phyloP scores from a whole-genome alignment of 257 asterid species.

The Solanum chilense region DNA sequence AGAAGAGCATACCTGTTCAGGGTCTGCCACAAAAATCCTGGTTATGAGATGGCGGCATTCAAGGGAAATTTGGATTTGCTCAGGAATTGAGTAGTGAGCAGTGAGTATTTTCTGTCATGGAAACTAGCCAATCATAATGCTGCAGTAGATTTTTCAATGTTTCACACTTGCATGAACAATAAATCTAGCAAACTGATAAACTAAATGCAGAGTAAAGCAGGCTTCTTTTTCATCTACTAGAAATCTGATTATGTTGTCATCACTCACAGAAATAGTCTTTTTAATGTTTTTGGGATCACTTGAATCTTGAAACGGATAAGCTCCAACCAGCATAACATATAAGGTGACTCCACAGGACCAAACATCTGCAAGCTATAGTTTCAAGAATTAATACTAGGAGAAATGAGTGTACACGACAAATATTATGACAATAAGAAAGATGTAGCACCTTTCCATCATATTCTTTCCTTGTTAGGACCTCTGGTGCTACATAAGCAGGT shows the following conservation, averaged over 20 bases:
- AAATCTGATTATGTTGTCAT: neutral
- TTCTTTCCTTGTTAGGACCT: constrained; percentile 28
- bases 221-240: neutral
- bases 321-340: constrained; percentile 31
- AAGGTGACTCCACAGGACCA: constrained; percentile 43
- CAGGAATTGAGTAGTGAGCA: constrained; percentile 24
- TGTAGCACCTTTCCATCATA: constrained; percentile 31
- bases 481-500: constrained; percentile 40
- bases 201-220: neutral
- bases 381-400: neutral
- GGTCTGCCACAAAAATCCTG: constrained; percentile 26
- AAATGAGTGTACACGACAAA: neutral
- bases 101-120: constrained; percentile 25
- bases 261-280: constrained; percentile 26
- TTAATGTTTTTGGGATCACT: constrained; percentile 24
- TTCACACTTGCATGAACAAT: neutral
- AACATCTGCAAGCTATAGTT: constrained; percentile 31
- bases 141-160: neutral
- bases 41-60: constrained; percentile 27
- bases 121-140: neutral
- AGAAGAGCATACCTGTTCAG: constrained; percentile 18
- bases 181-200: neutral
- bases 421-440: neutral
- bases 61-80: constrained; percentile 13
- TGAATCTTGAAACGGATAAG: constrained; percentile 33